Evolutionary conservation across 208 protist genomes (phyloP), one percentile per base, ranked within the genome.

Genomic region (Trypanosoma boissoni): DNA sequence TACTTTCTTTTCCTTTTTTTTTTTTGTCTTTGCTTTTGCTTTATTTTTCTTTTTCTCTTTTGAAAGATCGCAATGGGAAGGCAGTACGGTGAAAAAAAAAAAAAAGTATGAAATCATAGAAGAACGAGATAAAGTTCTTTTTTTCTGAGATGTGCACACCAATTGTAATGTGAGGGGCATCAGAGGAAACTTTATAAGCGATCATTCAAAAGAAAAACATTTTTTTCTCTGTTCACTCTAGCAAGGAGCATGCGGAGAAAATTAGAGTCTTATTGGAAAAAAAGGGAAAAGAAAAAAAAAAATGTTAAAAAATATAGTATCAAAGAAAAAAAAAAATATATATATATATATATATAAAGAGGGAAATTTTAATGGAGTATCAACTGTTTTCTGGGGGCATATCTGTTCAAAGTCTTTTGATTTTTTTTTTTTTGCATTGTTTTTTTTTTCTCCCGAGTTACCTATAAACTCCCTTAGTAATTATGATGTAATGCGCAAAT

Each of bases 11-110:
- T 20, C 31, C 12, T 70, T 27, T n/a, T 63, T 10, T 9, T 9
- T 59, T 28, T 53, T 46, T 49, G 56, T 57, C 21, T 44, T 42
- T 58, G 29, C 1, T 23, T 57, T 34, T 64, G 49, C 14, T 39
- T 39, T 39, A 16, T 6, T 39, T 39, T 39, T 39, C 12, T 39
- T 39, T 39, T 12, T 12, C 34, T 12, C 12, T 39, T 39, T 12
- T 6, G 6, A 16, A 39, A 39, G 8, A 39, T 39, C 8, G 34
- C 12, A 39, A 39, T 12, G 34, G 8, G 12, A 39, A 39, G 34
- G n/a, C n/a, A 39, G 34, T 6, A 39, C 6, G 12, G 12, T 12
- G 12, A 39, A 39, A 39, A 6, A 39, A 12, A 39, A 16, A 39
- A 6, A 39, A 39, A 39, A 39, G 34, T 6, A 39, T 16, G 8